Conservation (phyloP, 2,329 filamentous ascomycete species). For the Eutypa lata region DNA sequence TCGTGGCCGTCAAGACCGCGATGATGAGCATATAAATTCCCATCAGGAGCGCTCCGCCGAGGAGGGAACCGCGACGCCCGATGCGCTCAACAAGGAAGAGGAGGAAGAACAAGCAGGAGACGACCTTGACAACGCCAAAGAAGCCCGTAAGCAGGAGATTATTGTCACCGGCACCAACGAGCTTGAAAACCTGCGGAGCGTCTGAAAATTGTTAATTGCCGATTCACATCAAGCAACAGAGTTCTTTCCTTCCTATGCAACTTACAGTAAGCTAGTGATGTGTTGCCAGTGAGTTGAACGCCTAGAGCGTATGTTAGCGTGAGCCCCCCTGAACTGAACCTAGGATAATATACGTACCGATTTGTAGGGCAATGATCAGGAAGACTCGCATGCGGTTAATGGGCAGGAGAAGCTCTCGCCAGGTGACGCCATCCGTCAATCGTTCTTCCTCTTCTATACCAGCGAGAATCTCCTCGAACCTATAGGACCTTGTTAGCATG, state of each 20-base stretch:
- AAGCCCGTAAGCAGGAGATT: slow-evolving; percentile 49
- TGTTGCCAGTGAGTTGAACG: slow-evolving; percentile 18
- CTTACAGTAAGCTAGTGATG: slow-evolving; percentile 43
- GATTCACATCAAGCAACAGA: too few species aligned
- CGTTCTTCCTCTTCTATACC: slow-evolving; percentile 43
- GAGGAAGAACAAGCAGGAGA: slow-evolving; percentile 48
- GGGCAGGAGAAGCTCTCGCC: slow-evolving; percentile 40
- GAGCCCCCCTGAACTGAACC: slow-evolving; percentile 1
- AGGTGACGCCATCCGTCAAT: slow-evolving; percentile 38
- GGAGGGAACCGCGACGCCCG: slow-evolving; percentile 38
- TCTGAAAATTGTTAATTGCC: slow-evolving; percentile 15
- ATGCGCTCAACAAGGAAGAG: slow-evolving; percentile 49
- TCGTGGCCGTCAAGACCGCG: slow-evolving; percentile 40
- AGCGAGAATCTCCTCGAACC: slow-evolving; percentile 35
- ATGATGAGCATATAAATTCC: slow-evolving; percentile 41
- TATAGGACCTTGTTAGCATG: slow-evolving; percentile 2
- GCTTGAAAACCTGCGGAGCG: slow-evolving; percentile 51
- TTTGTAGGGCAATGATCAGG: slow-evolving; percentile 45
- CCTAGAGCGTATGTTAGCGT: slow-evolving; percentile 10
- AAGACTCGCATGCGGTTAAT: slow-evolving; percentile 44
- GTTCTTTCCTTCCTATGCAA: too few species aligned
- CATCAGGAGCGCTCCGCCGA: slow-evolving; percentile 42
- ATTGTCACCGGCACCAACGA: slow-evolving; percentile 42
- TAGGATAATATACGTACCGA: slow-evolving; percentile 19
- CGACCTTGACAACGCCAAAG: slow-evolving; percentile 51